Conservation (phyloP, 1,139 yeast genomes). For the Williopsis jadinii region DNA sequence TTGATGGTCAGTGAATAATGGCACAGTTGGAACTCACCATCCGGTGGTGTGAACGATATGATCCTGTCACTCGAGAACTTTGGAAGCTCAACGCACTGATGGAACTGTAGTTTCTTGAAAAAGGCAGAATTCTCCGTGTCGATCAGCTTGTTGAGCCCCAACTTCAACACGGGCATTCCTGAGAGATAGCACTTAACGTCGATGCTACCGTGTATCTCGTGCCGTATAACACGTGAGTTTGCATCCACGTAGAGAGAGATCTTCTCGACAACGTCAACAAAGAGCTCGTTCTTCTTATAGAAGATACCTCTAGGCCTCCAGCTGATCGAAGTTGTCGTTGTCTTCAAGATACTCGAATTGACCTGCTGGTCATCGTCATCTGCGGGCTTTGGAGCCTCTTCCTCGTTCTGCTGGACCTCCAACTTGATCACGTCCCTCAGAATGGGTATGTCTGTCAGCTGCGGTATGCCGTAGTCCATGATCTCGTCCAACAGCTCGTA, state of each 20-base stretch:
- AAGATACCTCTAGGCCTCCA: constrained; percentile 83
- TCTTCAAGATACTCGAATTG: constrained; percentile 62
- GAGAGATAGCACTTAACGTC: constrained; percentile 61
- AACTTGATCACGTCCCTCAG: constrained; percentile 54
- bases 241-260: constrained; percentile 59
- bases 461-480: constrained; percentile 68
- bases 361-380: constrained; percentile 26
- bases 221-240: constrained; percentile 43
- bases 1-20: constrained; percentile 31
- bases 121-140: constrained; percentile 16
- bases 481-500: constrained; percentile 70
- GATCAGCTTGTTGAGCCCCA: constrained; percentile 54
- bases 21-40: constrained; percentile 62
- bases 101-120: constrained; percentile 51
- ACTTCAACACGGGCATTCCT: constrained; percentile 69
- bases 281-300: constrained; percentile 73
- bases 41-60: constrained; percentile 72
- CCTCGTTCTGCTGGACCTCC: constrained; percentile 25
- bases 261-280: constrained; percentile 63
- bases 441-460: constrained; percentile 65
- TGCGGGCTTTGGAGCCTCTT: constrained; percentile 13
- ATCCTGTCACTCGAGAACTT: constrained; percentile 47
- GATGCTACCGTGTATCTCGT: constrained; percentile 59
- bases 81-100: constrained; percentile 70
- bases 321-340: constrained; percentile 64